Percentiles rank a stretch among this genome's conserved stretches.
Conservation (phyloP, 2,329 filamentous ascomycete species). For the Penicillium paneum region DNA sequence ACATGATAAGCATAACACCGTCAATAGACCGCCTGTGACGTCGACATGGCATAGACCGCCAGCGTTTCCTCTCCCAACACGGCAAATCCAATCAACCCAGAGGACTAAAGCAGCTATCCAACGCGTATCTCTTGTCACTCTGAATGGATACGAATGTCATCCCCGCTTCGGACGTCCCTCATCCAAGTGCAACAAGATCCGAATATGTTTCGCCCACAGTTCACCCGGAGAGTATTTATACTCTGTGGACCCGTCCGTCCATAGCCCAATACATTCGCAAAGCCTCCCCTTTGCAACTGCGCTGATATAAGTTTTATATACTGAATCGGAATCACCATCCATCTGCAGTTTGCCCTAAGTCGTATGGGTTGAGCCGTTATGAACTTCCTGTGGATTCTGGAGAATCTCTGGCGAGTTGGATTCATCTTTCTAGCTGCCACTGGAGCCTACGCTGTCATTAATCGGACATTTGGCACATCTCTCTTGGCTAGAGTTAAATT, state of each 20-base stretch:
- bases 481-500: conserved; percentile 41
- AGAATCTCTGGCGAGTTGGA: conserved; percentile 25
- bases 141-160: conserved; percentile 10
- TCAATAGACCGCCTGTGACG: conserved; percentile 4
- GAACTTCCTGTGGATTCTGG: conserved; percentile 14
- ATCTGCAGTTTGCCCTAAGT: conserved; percentile 1
- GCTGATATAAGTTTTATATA: background rate
- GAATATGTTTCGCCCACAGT: background rate
- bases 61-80: conserved; percentile 26
- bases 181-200: conserved; percentile 7
- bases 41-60: background rate
- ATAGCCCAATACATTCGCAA: background rate
- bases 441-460: conserved; percentile 29
- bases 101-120: conserved; percentile 15
- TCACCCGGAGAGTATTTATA: conserved; percentile 13
- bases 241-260: background rate
- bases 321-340: background rate
- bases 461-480: conserved; percentile 35
- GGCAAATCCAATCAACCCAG: conserved; percentile 21
- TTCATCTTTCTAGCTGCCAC: conserved; percentile 21
- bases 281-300: background rate
- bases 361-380: conserved; percentile 15
- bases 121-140: conserved; percentile 5
- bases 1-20: background rate
- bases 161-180: conserved; percentile 16